Conservation (phyloP, 768 basidiomycete genomes). For the Amanita subjunquillea region DNA sequence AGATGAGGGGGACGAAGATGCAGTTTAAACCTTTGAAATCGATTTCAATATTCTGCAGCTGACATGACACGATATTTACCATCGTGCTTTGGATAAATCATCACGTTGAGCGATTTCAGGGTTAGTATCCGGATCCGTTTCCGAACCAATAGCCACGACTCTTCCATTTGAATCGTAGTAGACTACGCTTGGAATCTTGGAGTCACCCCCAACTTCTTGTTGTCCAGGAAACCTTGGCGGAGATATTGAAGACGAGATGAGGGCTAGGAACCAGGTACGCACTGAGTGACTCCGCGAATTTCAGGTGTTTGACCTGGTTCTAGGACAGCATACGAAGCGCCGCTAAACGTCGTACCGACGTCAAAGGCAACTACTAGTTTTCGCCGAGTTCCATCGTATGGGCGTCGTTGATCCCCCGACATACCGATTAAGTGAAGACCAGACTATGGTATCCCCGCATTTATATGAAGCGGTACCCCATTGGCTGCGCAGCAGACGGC, state of each 20-base stretch:
- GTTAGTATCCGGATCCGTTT: conserved; percentile 1
- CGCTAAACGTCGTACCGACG: conserved; percentile 41
- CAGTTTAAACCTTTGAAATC: conserved; percentile 10
- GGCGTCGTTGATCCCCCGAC: conserved; percentile 15
- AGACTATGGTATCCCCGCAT: background rate
- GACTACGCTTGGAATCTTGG: conserved; percentile 5
- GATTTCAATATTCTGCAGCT: too few relatives aligned
- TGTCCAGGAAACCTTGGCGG: conserved; percentile 15
- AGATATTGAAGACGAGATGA: conserved; percentile 29
- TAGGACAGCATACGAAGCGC: conserved; percentile 24
- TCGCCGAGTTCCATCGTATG: conserved; percentile 28
- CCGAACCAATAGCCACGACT: background rate
- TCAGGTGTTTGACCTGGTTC: conserved; percentile 20
- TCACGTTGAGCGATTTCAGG: background rate
- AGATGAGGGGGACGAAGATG: conserved; percentile 3
- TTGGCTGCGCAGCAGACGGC: background rate
- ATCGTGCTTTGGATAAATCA: background rate
- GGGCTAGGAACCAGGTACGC: conserved; percentile 5
- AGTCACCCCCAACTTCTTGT: background rate
- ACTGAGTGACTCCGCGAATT: conserved; percentile 28
- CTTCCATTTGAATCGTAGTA: conserved; percentile 2
- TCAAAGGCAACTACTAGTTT: conserved; percentile 41
- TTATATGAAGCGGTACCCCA: background rate
- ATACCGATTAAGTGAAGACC: background rate
- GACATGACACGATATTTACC: background rate